Conservation (phyloP, 2,329 filamentous ascomycete species). For the Sclerotinia subarctica region DNA sequence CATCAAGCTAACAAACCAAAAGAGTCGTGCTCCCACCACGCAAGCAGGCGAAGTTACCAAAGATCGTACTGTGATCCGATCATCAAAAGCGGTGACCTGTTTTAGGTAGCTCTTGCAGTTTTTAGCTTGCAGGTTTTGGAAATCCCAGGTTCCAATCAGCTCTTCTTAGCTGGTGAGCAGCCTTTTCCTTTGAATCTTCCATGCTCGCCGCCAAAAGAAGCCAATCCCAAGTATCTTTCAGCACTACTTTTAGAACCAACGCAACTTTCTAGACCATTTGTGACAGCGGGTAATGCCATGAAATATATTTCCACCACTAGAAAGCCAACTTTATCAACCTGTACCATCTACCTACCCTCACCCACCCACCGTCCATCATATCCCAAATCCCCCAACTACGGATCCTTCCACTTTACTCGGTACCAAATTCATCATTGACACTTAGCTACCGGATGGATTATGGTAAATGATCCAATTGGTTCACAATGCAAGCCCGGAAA, state of each 20-base stretch:
- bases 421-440: too few relatives aligned
- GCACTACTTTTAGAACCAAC: neutral
- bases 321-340: too few relatives aligned
- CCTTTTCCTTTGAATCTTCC: neutral
- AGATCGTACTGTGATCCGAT: constrained; percentile 16
- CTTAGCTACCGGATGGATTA: too few relatives aligned
- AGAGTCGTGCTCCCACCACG: neutral
- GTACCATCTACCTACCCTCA: too few relatives aligned
- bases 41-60: neutral
- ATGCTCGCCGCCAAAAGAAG: neutral
- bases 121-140: neutral
- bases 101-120: neutral
- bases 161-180: neutral
- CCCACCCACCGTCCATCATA: too few relatives aligned
- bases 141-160: neutral
- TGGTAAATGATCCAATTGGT: neutral
- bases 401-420: neutral
- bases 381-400: neutral
- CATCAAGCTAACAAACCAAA: neutral
- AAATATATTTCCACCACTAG: neutral
- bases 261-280: neutral
- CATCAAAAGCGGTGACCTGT: constrained; percentile 13
- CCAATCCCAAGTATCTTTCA: neutral
- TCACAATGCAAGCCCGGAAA: neutral
- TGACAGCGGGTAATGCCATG: neutral